Base-by-base conservation (phyloP, 2,329 filamentous ascomycete genomes). In the Exophiala sp. region DNA sequence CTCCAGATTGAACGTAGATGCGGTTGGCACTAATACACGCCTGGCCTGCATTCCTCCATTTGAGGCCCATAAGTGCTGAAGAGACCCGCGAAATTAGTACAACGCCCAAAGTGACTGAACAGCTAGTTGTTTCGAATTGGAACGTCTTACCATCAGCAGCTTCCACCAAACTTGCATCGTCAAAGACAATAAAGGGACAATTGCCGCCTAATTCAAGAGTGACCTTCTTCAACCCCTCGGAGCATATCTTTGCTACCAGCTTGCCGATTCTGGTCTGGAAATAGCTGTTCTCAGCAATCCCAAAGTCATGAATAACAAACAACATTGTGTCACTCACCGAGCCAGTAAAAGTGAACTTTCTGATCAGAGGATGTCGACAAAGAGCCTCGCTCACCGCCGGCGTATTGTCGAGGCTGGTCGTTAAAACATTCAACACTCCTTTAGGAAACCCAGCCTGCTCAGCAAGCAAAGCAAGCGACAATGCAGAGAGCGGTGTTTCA, bases 381-480 rank as follows among this genome's bases (percentile, higher is more conserved):
- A 66, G 58, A 18, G 60, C 59, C 30, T 53, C 41, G 10, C 91
- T 91, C 2, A 96, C 79, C 58, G 83, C 81, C 10, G 83, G 75
- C 0, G 88, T 95, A 68, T 95, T 93, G 41, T 83, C 71, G 2
- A 85, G 70, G 0, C 60, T 2, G 0, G 88, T 78, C 1, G 63
- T 65, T 24, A 67, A 44, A 7, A 66, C 59, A 54, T 68, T 66
- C 50, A 68, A 55, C 0, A 62, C 60, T 2, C 65, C 65, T 3
- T 7, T n/a, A 11, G 58, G 55, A 24, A 66, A 57, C 6, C 66
- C 66, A 3, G 66, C 67, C 22, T 60, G 54, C 43, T 64, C 43
- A 11, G 58, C 66, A 6, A 69, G 59, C 8, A 53, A 52, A 2
- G 60, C 63, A 6, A 68, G 52, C 2, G 62, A 63, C 6, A 65